A percentile compares a stretch with the other conserved stretches of the same genome.
These are phyloP conservation scores for Hypoxylon sp. DNA, from an alignment of 2,329 filamentous ascomycete genomes.

Conservation along the genomic window DNA sequence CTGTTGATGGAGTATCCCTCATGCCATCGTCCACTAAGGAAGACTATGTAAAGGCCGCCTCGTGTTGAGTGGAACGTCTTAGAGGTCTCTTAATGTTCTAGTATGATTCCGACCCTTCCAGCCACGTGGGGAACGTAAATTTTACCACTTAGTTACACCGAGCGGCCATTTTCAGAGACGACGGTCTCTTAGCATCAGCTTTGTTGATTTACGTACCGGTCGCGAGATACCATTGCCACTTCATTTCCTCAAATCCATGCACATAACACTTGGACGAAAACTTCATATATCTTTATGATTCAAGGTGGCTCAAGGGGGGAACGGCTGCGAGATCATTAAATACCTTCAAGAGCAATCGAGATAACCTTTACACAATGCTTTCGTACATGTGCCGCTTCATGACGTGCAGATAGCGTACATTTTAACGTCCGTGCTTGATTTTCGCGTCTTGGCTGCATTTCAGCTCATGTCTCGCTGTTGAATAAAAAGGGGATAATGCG, in stretches of 20 bases:
- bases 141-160: conserved; percentile 1
- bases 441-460: conserved; percentile 36
- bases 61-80: not conserved
- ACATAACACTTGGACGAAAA: too few species aligned
- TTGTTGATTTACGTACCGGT: too few species aligned
- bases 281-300: too few species aligned
- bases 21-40: conserved; percentile 19
- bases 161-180: not conserved
- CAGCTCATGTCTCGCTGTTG: conserved; percentile 22
- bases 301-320: too few species aligned
- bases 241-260: too few species aligned
- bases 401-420: not conserved
- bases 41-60: conserved; percentile 8
- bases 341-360: too few species aligned
- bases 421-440: conserved; percentile 1
- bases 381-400: not conserved
- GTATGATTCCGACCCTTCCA: conserved; percentile 1
- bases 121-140: conserved; percentile 27
- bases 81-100: not conserved
- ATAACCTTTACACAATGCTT: too few species aligned
- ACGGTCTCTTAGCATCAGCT: not conserved
- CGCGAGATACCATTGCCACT: too few species aligned
- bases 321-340: too few species aligned
- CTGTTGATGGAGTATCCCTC: conserved; percentile 18
- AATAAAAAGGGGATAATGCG: not conserved